Evolutionary conservation across 306 rosid genomes (phyloP), one percentile per base, ranked within the genome.

Genomic region (Malus fusca): DNA sequence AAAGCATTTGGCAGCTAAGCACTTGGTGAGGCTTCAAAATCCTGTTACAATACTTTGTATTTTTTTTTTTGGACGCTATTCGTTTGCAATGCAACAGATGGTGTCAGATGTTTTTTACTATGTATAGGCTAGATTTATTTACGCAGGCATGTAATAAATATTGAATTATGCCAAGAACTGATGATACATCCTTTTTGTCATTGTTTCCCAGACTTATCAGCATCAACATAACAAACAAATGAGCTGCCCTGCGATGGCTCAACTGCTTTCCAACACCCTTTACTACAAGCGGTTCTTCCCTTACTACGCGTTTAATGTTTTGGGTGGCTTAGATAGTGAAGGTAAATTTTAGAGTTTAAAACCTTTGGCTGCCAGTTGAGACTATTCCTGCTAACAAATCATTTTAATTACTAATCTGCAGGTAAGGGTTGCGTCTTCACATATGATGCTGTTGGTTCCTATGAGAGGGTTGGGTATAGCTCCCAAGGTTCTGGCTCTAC

Each of bases 171-270:
- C 63, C 48, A 17, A 9, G 63, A 33, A 25, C 56, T 21, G 46
- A 44, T 46, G 17, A 26, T 44, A 11, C 63, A 22, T 28, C 25
- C 42, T 17, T 59, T 42, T 31, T 33, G 2, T 64, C 67, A 8
- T 68, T 52, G 25, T 59, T 75, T 62, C 17, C 67, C 91, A 93
- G 98, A 90, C 82, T 68, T 93, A 93, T 81, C 98, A 93, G 77
- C 98, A 93, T 81, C 98, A 93, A 62, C 98, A 93, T 83, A 93
- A 93, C 92, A 93, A 93, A 70, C 97, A 93, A 84, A 93, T 93
- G 98, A 93, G 98, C 85, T 93, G 98, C 89, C 97, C 98, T 74
- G 98, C 92, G 7, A 92, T 95, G 99, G 99, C 87, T 74, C 99
- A 95, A 78, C 80, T 95, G 73, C 97, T 95, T 72, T 95, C 99